phyloP scores from a whole-genome alignment of 305 asterid species.

The Lippia alba region DNA sequence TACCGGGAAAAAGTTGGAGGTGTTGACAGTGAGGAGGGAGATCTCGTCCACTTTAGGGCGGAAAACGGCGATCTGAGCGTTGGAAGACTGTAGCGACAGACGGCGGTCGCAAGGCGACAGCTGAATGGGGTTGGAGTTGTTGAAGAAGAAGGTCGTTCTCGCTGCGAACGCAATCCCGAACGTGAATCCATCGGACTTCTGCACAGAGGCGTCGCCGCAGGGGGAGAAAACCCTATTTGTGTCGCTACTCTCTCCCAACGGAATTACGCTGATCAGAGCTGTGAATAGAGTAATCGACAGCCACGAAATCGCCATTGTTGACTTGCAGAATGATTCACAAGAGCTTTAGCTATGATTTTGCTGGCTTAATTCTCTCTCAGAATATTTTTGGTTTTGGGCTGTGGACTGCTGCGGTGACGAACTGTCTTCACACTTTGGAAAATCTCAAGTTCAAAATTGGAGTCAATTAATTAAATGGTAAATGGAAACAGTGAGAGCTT shows the following conservation, averaged over 20 bases:
- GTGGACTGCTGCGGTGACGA: background rate
- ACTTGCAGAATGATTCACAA: conserved; percentile 14
- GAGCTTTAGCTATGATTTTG: conserved; percentile 43
- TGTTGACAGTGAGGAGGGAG: conserved; percentile 75
- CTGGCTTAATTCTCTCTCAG: background rate
- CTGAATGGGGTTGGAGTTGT: conserved; percentile 57
- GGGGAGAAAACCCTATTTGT: conserved; percentile 75
- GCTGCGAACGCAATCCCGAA: conserved; percentile 79
- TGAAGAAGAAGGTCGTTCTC: conserved; percentile 42
- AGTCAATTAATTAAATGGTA: no score
- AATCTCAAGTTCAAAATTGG: no score
- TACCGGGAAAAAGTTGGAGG: conserved; percentile 63
- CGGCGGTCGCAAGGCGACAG: conserved; percentile 66
- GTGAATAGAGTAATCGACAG: conserved; percentile 24
- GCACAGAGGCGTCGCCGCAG: conserved; percentile 77
- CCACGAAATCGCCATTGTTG: conserved; percentile 54
- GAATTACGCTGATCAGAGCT: conserved; percentile 30
- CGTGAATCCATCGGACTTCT: conserved; percentile 82
- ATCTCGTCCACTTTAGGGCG: conserved; percentile 97
- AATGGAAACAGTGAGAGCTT: no score
- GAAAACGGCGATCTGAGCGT: conserved; percentile 82
- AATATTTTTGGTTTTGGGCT: conserved; percentile 4
- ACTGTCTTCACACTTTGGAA: no score
- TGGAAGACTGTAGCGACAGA: conserved; percentile 53
- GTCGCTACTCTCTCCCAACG: conserved; percentile 52